Evolutionary conservation across 2,329 filamentous ascomycete species (phyloP).

Genomic region (Aspergillus aculeatus): DNA sequence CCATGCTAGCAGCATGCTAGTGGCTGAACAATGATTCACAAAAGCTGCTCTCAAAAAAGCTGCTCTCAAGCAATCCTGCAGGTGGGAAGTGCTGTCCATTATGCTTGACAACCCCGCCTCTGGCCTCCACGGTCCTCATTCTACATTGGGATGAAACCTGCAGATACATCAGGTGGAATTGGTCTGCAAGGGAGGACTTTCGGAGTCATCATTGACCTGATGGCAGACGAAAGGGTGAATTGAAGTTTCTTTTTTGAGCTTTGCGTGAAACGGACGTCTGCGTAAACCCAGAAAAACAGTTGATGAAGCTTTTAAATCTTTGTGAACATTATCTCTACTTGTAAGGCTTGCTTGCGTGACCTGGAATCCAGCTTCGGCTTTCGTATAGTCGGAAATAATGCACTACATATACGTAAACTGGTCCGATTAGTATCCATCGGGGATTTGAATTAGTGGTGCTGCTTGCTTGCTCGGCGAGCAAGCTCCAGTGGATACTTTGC

Average conservation of each 20-base stretch:
- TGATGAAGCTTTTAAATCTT: neutral
- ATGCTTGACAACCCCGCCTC: slow-evolving; percentile 11
- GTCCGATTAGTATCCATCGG: neutral
- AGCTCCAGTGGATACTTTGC: neutral
- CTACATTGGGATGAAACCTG: neutral
- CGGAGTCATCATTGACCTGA: neutral
- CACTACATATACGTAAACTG: neutral
- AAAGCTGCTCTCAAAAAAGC: neutral
- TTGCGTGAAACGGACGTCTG: no score
- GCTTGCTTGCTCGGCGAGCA: neutral
- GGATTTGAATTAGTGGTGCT: neutral
- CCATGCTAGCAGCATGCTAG: neutral
- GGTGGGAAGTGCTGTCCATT: neutral
- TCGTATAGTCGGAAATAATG: neutral
- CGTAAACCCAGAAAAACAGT: neutral
- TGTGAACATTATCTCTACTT: neutral
- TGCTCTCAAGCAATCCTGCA: neutral
- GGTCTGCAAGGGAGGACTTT: neutral
- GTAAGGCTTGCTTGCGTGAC: neutral
- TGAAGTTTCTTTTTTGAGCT: no score
- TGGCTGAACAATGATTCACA: neutral
- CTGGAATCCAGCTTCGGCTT: neutral
- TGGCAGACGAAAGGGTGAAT: no score
- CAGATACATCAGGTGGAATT: neutral
- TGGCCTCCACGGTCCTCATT: slow-evolving; percentile 16